A percentile compares a stretch with the other conserved stretches of the same genome.
Evolutionary conservation across 768 basidiomycete species (phyloP).

Genomic region (Macrolepiota albuminosa): DNA sequence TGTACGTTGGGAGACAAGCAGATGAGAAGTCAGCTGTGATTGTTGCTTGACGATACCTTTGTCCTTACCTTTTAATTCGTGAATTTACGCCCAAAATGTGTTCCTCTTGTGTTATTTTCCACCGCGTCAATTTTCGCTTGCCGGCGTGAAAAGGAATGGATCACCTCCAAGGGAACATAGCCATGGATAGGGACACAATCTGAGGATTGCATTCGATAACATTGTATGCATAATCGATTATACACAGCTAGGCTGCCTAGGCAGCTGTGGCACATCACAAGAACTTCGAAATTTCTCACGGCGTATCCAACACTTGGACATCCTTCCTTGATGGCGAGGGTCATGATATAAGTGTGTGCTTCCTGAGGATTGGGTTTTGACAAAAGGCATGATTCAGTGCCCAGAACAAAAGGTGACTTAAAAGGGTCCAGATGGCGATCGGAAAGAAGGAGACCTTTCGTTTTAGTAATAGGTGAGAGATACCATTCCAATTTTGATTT

Average conservation of each 20-base stretch:
- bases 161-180: too few species aligned
- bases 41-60: background rate
- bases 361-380: background rate
- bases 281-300: too few species aligned
- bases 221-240: background rate
- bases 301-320: too few species aligned
- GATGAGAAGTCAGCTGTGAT: slow-evolving; percentile 6
- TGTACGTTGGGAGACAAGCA: slow-evolving; percentile 3
- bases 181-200: background rate
- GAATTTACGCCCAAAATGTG: background rate
- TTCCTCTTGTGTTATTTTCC: background rate
- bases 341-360: background rate
- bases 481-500: too few species aligned
- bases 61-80: background rate
- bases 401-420: too few species aligned
- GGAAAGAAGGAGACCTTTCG: too few species aligned
- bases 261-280: background rate
- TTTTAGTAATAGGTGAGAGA: too few species aligned
- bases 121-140: background rate
- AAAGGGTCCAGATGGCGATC: too few species aligned
- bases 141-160: too few species aligned
- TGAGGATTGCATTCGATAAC: background rate
- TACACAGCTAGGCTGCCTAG: background rate
- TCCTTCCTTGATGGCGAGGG: background rate
- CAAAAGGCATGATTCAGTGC: too few species aligned